These are phyloP conservation scores for Aureobasidium namibiae DNA, from an alignment of 2,329 filamentous ascomycete genomes.

Conservation along the genomic window DNA sequence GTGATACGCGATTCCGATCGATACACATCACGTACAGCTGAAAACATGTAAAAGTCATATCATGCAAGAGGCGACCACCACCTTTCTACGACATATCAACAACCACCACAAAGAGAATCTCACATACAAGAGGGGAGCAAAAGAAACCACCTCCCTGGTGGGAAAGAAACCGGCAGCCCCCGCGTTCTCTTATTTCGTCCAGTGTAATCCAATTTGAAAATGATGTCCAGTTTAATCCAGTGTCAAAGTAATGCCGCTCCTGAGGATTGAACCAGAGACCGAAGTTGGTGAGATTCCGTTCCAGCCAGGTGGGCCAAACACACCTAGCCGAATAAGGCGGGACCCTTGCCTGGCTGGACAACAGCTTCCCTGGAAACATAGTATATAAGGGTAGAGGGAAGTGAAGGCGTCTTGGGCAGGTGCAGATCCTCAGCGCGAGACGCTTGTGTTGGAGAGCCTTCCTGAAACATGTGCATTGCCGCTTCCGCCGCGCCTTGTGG, in stretches of 20 bases:
- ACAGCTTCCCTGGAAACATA: background rate
- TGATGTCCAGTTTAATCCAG: no score
- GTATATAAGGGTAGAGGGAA: background rate
- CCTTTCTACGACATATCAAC: background rate
- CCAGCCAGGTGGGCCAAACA: background rate
- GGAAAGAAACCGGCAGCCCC: background rate
- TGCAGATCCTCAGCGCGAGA: no score
- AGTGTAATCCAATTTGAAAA: no score
- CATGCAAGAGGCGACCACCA: no score
- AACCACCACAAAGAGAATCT: background rate
- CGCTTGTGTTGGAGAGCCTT: no score
- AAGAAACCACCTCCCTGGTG: background rate
- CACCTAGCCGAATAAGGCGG: background rate
- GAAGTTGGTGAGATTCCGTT: background rate
- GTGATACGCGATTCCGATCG: no score
- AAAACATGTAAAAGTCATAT: no score
- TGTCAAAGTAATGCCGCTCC: background rate
- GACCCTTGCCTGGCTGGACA: background rate
- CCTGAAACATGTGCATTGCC: no score
- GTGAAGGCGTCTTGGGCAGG: background rate
- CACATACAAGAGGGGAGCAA: background rate
- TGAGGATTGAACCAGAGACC: background rate
- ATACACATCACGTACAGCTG: no score
- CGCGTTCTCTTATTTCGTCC: background rate
- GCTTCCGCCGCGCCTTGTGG: no score